Evolutionary conservation across 225 moss, liverwort and hornwort genomes (phyloP), one percentile per base, ranked within the genome.

Genomic region (Marchantia paleacea): DNA sequence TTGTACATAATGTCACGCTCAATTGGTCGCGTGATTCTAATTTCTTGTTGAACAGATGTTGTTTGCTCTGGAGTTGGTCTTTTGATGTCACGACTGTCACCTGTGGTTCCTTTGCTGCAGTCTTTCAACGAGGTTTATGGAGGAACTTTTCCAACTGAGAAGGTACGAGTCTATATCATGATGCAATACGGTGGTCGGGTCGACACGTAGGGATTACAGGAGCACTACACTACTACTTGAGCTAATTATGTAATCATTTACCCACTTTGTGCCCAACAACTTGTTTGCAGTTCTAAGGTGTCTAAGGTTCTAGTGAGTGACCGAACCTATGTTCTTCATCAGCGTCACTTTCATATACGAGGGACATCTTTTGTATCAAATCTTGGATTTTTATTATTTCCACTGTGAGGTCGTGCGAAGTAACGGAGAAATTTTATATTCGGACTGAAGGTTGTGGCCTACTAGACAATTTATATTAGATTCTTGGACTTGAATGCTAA

Each of bases 71-170:
- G 31, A 12, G 9, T 76, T 60, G 31, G 8, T 22, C 20, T 0
- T 58, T 12, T 31, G 19, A 31, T 47, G 25, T 76, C 30, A 31
- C 11, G 3, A 47, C 54, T 58, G 18, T 54, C 20, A 22, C 31
- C 20, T 58, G 39, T 76, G 55, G 14, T 67, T 54, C 31, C 57
- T 52, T 63, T 81, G 26, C 5, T 87, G 84, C 94, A 97, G 97
- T 81, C 81, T 82, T 97, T 97, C 79, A 80, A 85, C 20, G 97
- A 95, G 80, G 77, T 88, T 14, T 97, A 97, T 50, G 97, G 97
- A 77, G 97, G 97, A 77, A 97, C 92, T 12, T 97, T 92, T 83
- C 80, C 84, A 39, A 89, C 84, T 80, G 97, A 97, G 81, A 81
- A 97, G 94, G 97, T 97, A 39, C 14, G 52, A 53, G 26, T 8